These are phyloP conservation scores for Naegleria lovaniensis DNA, from an alignment of 208 protist species.

Conservation along the genomic window DNA sequence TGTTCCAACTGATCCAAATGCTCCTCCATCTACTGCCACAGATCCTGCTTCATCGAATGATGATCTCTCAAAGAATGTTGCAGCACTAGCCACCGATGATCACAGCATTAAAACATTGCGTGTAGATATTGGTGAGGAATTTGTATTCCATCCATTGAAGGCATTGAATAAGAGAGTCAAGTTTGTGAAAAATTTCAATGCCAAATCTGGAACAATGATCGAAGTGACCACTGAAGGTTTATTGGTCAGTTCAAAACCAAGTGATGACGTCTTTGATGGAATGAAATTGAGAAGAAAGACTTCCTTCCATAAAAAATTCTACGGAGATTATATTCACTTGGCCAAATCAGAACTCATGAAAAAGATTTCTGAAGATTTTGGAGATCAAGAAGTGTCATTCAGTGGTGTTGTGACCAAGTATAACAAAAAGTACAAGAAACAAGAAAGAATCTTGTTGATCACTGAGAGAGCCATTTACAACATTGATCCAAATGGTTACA, in stretches of 20 bases:
- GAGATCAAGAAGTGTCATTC: constrained; percentile 8
- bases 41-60: not conserved
- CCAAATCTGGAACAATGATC: not conserved
- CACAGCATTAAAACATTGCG: not conserved
- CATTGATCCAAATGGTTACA: constrained; percentile 24
- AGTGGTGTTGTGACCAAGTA: not conserved
- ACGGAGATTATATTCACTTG: constrained; percentile 26
- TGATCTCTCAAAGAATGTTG: not conserved
- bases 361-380: not conserved
- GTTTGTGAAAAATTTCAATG: not conserved
- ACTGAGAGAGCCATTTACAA: constrained; percentile 11
- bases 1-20: not conserved
- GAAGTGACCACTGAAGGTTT: not conserved
- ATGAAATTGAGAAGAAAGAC: constrained; percentile 10
- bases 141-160: not conserved
- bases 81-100: not conserved
- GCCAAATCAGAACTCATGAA: not conserved
- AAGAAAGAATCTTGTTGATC: constrained; percentile 9
- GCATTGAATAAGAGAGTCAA: not conserved
- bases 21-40: not conserved
- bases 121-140: not conserved
- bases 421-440: constrained; percentile 23
- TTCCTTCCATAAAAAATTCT: constrained; percentile 23
- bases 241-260: not conserved
- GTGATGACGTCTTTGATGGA: constrained; percentile 7